Conservation (phyloP, 2,329 filamentous ascomycete species). For the Achaetomium macrosporum region DNA sequence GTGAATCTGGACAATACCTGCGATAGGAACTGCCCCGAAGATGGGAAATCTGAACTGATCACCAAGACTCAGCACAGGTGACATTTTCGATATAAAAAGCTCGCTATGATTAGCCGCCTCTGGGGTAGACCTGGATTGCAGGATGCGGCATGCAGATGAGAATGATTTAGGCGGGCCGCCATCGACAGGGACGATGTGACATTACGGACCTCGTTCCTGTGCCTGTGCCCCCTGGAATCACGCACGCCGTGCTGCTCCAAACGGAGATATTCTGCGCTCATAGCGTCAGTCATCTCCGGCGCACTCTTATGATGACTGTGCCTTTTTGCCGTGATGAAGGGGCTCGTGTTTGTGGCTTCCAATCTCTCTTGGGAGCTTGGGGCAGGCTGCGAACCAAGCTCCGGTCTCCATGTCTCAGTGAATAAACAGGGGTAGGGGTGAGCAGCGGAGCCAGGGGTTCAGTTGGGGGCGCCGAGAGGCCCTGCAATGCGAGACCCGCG, state of each 20-base stretch:
- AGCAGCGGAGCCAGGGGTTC: background rate
- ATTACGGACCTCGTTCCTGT: too few relatives aligned
- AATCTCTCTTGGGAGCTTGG: background rate
- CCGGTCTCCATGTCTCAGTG: background rate
- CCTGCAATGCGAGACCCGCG: conserved; percentile 12
- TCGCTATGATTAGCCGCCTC: conserved; percentile 7
- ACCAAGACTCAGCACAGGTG: background rate
- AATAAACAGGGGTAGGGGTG: background rate
- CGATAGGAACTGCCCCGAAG: too few relatives aligned
- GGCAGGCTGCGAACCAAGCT: conserved; percentile 1
- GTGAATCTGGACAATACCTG: too few relatives aligned
- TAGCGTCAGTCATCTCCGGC: background rate
- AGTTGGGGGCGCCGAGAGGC: conserved; percentile 4
- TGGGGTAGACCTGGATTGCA: conserved; percentile 1
- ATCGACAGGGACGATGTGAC: background rate
- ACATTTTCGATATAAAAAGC: conserved; percentile 4
- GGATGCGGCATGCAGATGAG: conserved; percentile 10
- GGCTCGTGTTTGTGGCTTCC: background rate
- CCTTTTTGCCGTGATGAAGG: conserved; percentile 9
- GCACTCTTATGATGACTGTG: background rate
- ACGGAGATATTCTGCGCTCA: background rate
- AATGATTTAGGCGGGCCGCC: conserved; percentile 4
- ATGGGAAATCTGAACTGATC: too few relatives aligned
- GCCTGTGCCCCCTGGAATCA: background rate
- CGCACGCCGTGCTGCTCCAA: background rate